Base-by-base conservation (phyloP, 495 filamentous ascomycete species). In the Pseudoneurospora amorphoporcata region DNA sequence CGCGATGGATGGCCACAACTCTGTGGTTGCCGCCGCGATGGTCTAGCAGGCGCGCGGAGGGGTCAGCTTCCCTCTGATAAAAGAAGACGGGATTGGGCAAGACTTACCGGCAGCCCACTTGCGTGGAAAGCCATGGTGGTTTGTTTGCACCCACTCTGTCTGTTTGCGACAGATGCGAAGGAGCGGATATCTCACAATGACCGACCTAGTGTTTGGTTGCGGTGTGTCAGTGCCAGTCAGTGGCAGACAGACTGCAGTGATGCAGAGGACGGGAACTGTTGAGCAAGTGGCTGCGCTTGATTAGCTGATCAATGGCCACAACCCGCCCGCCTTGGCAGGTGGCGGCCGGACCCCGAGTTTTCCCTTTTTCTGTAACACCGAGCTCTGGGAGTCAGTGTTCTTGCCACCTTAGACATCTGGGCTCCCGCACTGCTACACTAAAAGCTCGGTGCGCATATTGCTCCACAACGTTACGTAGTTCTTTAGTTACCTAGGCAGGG, bases 1-100 rank as follows among this genome's bases (percentile, higher is more conserved):
- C 45, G 84, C 81, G 72, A 89, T 82, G 19, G 86, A 86, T 32
- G 88, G 87, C 86, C 85, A 88, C 73, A 88, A 72, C 53, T 88
- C 86, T 68, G 83, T 79, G 3, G 86, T 84, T 72, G 83, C 83
- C 45, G 85, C 83, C 69, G 83, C 84, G 70, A 88, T 80, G 69
- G 78, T 82, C 84, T 86, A 39, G 29, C 29, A 68, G 47, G 17
- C 53, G 72, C 53, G 45, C 53, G 45, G 68, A 65, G 8, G 41
- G 38, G 69, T 53, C 39, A 70, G 72, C 41, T 35, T 37, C 23
- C 23, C 23, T 23, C 23, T 23, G 12, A 53, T 16, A 42, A 58
- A 58, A 38, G 17, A 38, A 23, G 23, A 23, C 23, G 35, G 39
- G 38, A 29, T 53, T 23, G 17, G 5, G 23, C 39, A 43, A 41